Evolutionary conservation across 2,329 filamentous ascomycete genomes (phyloP), one percentile per base, ranked within the genome.

Genomic region (Xylaria sp.): DNA sequence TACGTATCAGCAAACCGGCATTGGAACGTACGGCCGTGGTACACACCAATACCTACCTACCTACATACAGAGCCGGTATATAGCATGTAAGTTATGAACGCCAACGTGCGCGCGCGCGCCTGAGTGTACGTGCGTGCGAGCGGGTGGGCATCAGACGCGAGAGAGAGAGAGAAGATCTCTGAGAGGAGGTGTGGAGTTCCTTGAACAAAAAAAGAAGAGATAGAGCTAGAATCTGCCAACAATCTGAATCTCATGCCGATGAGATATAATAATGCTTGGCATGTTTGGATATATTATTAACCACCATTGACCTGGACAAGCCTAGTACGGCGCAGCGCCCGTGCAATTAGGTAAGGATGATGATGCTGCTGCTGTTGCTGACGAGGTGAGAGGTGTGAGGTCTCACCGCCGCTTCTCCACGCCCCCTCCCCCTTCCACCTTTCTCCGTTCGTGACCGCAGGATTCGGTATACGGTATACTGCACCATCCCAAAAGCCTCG

Each of bases 341-440:
- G 29, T 34, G 9, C 24, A 26, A 8, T 20, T 11, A 20, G 39
- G 22, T 19, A 18, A 41, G 38, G 39, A 41, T 41, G 18, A 45
- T 22, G 34, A 37, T 37, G 22, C 24, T 26, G 16, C 3, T 7
- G 29, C 29, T 34, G 3, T 7, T 7, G 11, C 8, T 3, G 29
- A 7, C 16, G 9, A 34, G 29, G 29, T 47, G 37, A 39, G 37
- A n/a, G n/a, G n/a, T n/a, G n/a, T 48, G 21, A 48, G 53, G 51
- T 57, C 56, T 61, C 59, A 61, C 59, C 59, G 59, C 59, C 39
- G 53, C 50, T 59, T 61, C 56, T 44, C 52, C 20, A 52, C 41
- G 37, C 29, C 16, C n/a, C n/a, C n/a, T n/a, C n/a, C n/a, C n/a
- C n/a, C n/a, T n/a, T n/a, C n/a, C n/a, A n/a, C n/a, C n/a, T n/a